phyloP scores from a whole-genome alignment of 306 rosid genomes.

The Sesbania bispinosa region DNA sequence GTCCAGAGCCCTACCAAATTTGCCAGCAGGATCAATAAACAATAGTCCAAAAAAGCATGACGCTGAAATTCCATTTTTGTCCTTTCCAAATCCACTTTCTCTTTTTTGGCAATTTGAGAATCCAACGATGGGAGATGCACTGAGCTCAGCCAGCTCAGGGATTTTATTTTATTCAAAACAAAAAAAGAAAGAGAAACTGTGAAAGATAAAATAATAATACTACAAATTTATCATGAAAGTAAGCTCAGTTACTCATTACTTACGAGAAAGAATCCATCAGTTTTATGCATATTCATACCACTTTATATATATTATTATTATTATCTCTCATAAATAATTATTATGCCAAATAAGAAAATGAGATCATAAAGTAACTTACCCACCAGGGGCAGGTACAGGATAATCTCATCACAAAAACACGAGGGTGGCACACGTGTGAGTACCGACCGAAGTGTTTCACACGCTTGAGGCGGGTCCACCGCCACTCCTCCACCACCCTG shows the following conservation, averaged over 20 bases:
- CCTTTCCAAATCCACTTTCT: not conserved
- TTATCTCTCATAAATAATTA: not conserved
- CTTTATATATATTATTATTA: too few relatives aligned
- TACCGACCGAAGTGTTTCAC: not conserved
- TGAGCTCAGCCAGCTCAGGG: not conserved
- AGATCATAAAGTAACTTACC: not conserved
- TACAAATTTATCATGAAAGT: not conserved
- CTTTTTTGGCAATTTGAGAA: not conserved
- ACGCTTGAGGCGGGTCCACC: constrained; percentile 38
- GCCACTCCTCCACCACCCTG: constrained; percentile 24
- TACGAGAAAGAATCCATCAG: not conserved
- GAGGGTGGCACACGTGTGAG: constrained; percentile 27
- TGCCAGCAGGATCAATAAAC: constrained; percentile 27
- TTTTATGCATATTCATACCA: not conserved
- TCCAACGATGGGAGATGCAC: not conserved
- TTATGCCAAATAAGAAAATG: not conserved
- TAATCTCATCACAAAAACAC: too few relatives aligned
- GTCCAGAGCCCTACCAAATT: constrained; percentile 15
- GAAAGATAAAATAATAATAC: not conserved
- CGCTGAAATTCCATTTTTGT: constrained; percentile 14
- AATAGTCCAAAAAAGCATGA: not conserved
- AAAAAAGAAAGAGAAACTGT: not conserved
- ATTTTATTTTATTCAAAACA: not conserved
- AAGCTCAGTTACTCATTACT: not conserved
- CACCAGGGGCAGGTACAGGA: not conserved